Conservation (phyloP, 1,284 basidiomycete species). For the Tilletia walkeri region DNA sequence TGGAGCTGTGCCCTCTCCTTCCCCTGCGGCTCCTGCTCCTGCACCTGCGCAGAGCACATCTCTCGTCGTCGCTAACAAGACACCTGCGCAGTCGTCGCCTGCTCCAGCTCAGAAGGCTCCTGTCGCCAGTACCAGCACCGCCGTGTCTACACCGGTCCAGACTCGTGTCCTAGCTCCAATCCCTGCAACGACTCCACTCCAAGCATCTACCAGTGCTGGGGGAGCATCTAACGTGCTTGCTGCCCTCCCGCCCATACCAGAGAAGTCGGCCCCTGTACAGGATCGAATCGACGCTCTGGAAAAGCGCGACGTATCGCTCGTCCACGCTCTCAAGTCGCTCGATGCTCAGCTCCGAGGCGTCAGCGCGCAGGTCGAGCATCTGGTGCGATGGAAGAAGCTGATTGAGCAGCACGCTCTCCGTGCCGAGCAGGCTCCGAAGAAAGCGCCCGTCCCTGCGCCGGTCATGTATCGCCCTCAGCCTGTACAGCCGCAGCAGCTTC, state of each 20-base stretch:
- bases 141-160: too few relatives aligned
- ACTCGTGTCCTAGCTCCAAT: too few relatives aligned
- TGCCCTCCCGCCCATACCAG: slow-evolving; percentile 1
- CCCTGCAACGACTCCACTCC: neutral
- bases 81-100: too few relatives aligned
- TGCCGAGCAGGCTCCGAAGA: neutral
- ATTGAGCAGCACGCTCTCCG: slow-evolving; percentile 7
- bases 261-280: neutral
- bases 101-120: too few relatives aligned
- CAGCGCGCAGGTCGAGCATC: neutral
- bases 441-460: neutral
- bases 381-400: slow-evolving; percentile 12
- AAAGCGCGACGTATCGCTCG: neutral
- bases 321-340: neutral
- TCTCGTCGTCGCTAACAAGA: too few relatives aligned
- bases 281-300: neutral
- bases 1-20: neutral
- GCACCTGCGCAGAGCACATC: too few relatives aligned
- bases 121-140: too few relatives aligned
- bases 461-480: neutral
- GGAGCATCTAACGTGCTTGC: neutral
- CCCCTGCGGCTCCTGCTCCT: neutral
- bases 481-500: neutral
- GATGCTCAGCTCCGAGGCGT: slow-evolving; percentile 7
- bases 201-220: neutral